Conservation (phyloP, 1,139 yeast species). For the Magnusiomyces suaveolens region DNA sequence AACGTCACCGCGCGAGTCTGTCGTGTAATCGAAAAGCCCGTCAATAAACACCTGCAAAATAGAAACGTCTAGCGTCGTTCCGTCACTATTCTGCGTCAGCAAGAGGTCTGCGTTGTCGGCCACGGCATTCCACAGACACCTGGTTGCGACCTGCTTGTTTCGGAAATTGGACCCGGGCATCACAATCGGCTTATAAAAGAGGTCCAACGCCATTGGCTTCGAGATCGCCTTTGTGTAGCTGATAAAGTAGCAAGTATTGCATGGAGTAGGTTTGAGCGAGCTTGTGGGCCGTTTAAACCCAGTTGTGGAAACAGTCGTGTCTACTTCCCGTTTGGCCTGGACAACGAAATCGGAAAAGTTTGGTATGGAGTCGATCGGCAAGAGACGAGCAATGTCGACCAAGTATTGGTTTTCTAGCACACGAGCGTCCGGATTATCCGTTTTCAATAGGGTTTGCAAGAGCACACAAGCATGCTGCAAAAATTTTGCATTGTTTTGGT, state of each 20-base stretch:
- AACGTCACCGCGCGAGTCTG: conserved; percentile 35
- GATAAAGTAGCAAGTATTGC: not conserved
- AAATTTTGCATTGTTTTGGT: not conserved
- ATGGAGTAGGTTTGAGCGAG: not conserved
- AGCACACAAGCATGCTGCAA: not conserved
- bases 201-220: not conserved
- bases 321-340: not conserved
- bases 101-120: not conserved
- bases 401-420: not conserved
- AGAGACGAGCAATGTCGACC: not conserved
- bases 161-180: not conserved
- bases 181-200: not conserved
- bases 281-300: not conserved
- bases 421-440: not conserved
- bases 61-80: not conserved
- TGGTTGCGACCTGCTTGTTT: not conserved
- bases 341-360: not conserved
- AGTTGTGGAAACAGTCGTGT: not conserved
- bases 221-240: not conserved
- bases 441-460: not conserved
- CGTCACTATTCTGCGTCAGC: not conserved
- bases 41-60: conserved; percentile 13
- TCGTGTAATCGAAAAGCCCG: conserved; percentile 31
- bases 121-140: not conserved
- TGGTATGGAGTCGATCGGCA: not conserved